These are phyloP conservation scores for Neofusicoccum sp. DNA, from an alignment of 2,329 filamentous ascomycete genomes.

Conservation along the genomic window DNA sequence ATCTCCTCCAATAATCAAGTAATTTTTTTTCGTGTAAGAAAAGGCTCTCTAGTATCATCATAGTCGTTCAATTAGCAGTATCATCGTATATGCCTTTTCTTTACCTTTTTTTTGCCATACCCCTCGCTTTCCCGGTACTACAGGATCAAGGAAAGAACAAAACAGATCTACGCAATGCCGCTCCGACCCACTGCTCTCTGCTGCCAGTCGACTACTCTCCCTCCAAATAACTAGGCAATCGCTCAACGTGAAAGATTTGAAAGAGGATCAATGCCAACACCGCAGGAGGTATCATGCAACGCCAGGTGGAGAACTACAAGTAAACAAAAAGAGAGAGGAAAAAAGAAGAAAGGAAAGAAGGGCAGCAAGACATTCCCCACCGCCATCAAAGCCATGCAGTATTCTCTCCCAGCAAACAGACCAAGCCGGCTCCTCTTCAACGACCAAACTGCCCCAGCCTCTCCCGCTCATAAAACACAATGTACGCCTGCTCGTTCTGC, in stretches of 20 bases:
- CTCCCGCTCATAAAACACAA: slow-evolving; percentile 62
- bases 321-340: neutral
- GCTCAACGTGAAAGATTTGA: too few species aligned
- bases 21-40: too few species aligned
- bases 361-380: too few species aligned
- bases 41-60: too few species aligned
- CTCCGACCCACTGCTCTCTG: neutral
- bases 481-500: slow-evolving; percentile 66
- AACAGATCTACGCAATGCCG: neutral
- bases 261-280: slow-evolving; percentile 1
- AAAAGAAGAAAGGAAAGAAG: neutral
- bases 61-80: neutral
- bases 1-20: too few species aligned
- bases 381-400: too few species aligned
- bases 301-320: neutral
- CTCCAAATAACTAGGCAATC: neutral
- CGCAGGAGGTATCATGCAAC: slow-evolving; percentile 18
- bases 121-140: too few species aligned
- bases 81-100: neutral
- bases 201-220: neutral
- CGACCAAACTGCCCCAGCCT: neutral
- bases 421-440: neutral
- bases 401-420: neutral
- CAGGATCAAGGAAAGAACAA: neutral
- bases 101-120: neutral